A percentile compares a stretch with the other conserved stretches of the same genome.
These are phyloP conservation scores for Globomyces pollinis-pini DNA, from an alignment of 192 early-diverging fungal species.

Conservation along the genomic window DNA sequence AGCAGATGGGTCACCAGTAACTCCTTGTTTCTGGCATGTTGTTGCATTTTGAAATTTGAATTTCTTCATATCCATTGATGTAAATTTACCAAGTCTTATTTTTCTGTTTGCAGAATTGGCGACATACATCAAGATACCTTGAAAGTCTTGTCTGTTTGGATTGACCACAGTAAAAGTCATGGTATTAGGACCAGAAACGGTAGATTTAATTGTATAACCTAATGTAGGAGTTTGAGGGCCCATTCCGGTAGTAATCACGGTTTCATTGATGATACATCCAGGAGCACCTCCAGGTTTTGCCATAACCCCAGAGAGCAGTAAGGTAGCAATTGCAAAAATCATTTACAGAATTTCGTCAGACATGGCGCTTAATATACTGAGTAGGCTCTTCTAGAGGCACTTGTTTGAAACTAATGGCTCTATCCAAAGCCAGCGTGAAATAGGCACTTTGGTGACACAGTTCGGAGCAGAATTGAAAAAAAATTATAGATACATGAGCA, in stretches of 20 bases:
- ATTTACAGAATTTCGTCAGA: too few relatives aligned
- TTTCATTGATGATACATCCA: slow-evolving; percentile 4
- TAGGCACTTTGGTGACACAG: too few relatives aligned
- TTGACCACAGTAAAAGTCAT: background rate
- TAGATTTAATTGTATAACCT: background rate
- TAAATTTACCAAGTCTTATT: background rate
- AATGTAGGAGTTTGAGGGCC: background rate
- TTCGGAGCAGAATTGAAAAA: too few relatives aligned
- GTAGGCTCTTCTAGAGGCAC: background rate
- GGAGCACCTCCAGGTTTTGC: background rate
- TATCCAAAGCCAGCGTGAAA: background rate
- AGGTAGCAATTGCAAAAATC: background rate
- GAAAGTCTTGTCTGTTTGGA: background rate
- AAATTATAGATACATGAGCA: too few relatives aligned
- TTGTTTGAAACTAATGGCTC: background rate
- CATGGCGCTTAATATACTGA: too few relatives aligned
- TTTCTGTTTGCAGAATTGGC: background rate
- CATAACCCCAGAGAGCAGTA: background rate
- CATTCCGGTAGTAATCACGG: background rate
- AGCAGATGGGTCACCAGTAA: background rate
- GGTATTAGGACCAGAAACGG: background rate
- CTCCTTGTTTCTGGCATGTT: background rate
- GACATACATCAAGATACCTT: slow-evolving; percentile 6
- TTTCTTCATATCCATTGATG: background rate
- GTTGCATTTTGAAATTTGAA: background rate